Percentiles rank a stretch among this genome's conserved stretches.
Evolutionary conservation across 2,329 filamentous ascomycete species (phyloP).

Genomic region (Myriosclerotinia curreyana): DNA sequence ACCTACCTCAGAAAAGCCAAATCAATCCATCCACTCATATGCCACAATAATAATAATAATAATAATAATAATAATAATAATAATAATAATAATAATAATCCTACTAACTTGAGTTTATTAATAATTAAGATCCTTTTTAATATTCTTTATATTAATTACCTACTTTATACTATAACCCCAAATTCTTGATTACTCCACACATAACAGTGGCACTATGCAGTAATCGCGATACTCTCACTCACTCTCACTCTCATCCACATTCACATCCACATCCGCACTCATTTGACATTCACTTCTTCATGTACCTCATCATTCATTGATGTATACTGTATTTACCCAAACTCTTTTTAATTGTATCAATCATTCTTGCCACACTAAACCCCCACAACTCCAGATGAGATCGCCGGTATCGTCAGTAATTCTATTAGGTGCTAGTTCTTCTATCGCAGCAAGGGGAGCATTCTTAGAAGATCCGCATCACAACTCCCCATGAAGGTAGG

Average conservation of each 20-base stretch:
- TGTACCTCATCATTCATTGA: neutral
- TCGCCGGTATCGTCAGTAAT: conserved; percentile 32
- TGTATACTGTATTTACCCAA: conserved; percentile 21
- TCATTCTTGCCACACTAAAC: neutral
- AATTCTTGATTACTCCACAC: conserved; percentile 10
- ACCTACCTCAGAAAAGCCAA: too few relatives aligned
- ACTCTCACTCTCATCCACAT: too few relatives aligned
- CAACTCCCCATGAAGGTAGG: conserved; percentile 39
- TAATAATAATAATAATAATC: too few relatives aligned
- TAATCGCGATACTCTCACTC: conserved; percentile 14
- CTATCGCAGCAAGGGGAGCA: conserved; percentile 35
- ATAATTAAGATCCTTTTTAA: too few relatives aligned
- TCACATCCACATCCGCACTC: neutral
- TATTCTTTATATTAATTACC: too few relatives aligned
- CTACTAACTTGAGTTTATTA: too few relatives aligned
- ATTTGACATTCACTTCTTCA: conserved; percentile 1
- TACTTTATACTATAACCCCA: too few relatives aligned
- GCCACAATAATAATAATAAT: too few relatives aligned
- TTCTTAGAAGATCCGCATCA: conserved; percentile 29
- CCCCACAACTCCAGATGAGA: conserved; percentile 36
- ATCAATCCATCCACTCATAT: too few relatives aligned
- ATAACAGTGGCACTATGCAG: conserved; percentile 18
- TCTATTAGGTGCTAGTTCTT: conserved; percentile 36
- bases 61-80: too few relatives aligned
- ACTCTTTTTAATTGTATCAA: conserved; percentile 5